Conservation (phyloP, 1,284 basidiomycete species). For the Vanrija humicola region DNA sequence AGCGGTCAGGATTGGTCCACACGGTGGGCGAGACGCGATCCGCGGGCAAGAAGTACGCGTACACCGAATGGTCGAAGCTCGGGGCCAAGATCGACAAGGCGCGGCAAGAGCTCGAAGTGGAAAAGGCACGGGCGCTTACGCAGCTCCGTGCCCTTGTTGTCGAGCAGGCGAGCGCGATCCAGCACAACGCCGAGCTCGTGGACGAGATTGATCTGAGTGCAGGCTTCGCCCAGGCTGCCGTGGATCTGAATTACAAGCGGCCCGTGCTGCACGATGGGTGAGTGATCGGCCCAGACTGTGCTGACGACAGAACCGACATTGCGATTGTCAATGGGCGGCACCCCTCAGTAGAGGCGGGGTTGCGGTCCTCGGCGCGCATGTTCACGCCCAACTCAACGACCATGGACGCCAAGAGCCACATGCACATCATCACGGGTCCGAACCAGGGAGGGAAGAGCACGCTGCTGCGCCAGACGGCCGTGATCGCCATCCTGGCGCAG, state of each 20-base stretch:
- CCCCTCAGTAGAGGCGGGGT: constrained; percentile 85
- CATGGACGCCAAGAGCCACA: constrained; percentile 58
- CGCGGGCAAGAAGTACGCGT: constrained; percentile 59
- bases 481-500: constrained; percentile 88
- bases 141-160: constrained; percentile 66
- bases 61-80: constrained; percentile 66
- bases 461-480: constrained; percentile 81
- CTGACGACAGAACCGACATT: constrained; percentile 57
- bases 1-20: constrained; percentile 29
- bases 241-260: constrained; percentile 70
- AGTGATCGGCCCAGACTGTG: constrained; percentile 25
- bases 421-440: constrained; percentile 85
- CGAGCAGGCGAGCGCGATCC: constrained; percentile 56
- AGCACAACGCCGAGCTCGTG: constrained; percentile 71
- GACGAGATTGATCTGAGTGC: constrained; percentile 86
- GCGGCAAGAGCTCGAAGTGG: constrained; percentile 55
- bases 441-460: constrained; percentile 96
- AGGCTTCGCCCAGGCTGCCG: constrained; percentile 76
- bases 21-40: constrained; percentile 15
- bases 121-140: constrained; percentile 69
- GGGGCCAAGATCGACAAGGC: constrained; percentile 63
- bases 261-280: constrained; percentile 70
- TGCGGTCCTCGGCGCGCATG: constrained; percentile 66
- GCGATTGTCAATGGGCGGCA: constrained; percentile 77
- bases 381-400: constrained; percentile 79